phyloP scores from a whole-genome alignment of 1,284 basidiomycete species.

The Albatrellus sp. region DNA sequence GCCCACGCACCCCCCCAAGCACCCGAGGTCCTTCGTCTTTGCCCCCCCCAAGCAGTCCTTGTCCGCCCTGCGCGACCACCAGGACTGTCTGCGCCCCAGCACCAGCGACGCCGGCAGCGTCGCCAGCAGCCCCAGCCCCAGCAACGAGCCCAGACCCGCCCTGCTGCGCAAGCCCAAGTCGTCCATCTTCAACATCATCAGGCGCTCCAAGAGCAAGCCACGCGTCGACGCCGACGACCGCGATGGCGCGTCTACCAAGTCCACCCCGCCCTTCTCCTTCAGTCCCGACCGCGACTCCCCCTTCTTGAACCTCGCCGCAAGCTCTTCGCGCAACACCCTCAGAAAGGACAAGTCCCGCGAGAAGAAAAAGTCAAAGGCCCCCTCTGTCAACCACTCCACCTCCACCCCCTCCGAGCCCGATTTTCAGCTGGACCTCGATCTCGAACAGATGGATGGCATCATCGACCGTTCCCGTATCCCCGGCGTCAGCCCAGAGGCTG shows the following conservation, averaged over 20 bases:
- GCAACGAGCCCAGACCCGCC: slow-evolving; percentile 16
- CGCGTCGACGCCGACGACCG: slow-evolving; percentile 14
- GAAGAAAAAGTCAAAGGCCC: slow-evolving; percentile 15
- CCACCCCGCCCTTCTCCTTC: slow-evolving; percentile 16
- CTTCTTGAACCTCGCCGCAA: slow-evolving; percentile 12
- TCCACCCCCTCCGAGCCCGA: slow-evolving; percentile 13
- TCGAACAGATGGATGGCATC: slow-evolving; percentile 79
- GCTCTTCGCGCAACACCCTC: slow-evolving; percentile 20
- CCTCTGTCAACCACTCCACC: slow-evolving; percentile 8
- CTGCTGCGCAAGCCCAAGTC: slow-evolving; percentile 25
- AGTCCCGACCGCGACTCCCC: slow-evolving; percentile 20
- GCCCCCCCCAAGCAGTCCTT: slow-evolving; percentile 3
- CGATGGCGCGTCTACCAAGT: slow-evolving; percentile 13
- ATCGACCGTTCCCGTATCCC: slow-evolving; percentile 33
- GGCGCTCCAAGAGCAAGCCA: slow-evolving; percentile 19
- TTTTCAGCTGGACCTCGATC: slow-evolving; percentile 62
- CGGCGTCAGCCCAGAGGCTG: slow-evolving; percentile 9
- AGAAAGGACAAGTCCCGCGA: slow-evolving; percentile 13
- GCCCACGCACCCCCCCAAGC: slow-evolving; percentile 11
- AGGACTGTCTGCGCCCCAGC: slow-evolving; percentile 4
- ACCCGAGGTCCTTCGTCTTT: slow-evolving; percentile 7
- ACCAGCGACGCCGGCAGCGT: slow-evolving; percentile 10
- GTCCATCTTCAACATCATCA: slow-evolving; percentile 20
- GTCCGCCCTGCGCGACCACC: slow-evolving; percentile 9
- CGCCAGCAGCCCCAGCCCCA: slow-evolving; percentile 12